Conservation (phyloP, 768 basidiomycete genomes). For the Tulasnella sp. region DNA sequence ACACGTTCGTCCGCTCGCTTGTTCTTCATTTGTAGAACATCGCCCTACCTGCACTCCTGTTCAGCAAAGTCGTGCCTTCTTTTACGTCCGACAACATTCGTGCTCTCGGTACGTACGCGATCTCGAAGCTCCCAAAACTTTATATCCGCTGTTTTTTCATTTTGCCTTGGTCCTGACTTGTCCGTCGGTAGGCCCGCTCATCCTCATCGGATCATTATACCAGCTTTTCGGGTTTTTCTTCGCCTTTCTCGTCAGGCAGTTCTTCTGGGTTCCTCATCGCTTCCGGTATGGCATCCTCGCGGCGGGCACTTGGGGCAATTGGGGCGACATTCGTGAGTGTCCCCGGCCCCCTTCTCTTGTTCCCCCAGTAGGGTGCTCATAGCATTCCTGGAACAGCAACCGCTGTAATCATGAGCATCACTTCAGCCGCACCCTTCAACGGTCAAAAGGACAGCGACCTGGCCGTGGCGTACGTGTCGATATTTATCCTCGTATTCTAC, state of each 20-base stretch:
- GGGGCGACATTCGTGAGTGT: constrained; percentile 68
- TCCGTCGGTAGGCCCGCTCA: constrained; percentile 57
- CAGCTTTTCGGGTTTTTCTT: constrained; percentile 58
- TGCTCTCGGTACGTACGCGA: constrained; percentile 34
- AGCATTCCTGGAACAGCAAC: constrained; percentile 53
- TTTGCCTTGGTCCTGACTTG: neutral
- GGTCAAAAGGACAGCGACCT: constrained; percentile 60
- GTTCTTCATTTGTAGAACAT: constrained; percentile 49
- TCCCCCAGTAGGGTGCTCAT: neutral
- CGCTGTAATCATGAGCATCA: constrained; percentile 65
- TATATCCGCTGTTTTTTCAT: neutral
- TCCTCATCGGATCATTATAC: constrained; percentile 65
- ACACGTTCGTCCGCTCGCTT: neutral
- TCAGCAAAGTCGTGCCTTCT: constrained; percentile 71
- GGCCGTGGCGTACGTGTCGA: constrained; percentile 67
- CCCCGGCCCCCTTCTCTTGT: neutral
- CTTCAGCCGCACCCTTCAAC: constrained; percentile 64
- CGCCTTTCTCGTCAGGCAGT: constrained; percentile 58
- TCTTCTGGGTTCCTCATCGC: constrained; percentile 78
- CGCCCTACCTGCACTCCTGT: constrained; percentile 64
- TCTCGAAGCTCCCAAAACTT: neutral
- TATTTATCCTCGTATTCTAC: constrained; percentile 62
- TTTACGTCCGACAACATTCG: constrained; percentile 61
- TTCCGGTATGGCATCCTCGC: constrained; percentile 72
- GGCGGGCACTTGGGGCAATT: constrained; percentile 71